Evolutionary conservation across 2,329 filamentous ascomycete species (phyloP), one percentile per base, ranked within the genome.

Genomic region (Fusarium sp.): DNA sequence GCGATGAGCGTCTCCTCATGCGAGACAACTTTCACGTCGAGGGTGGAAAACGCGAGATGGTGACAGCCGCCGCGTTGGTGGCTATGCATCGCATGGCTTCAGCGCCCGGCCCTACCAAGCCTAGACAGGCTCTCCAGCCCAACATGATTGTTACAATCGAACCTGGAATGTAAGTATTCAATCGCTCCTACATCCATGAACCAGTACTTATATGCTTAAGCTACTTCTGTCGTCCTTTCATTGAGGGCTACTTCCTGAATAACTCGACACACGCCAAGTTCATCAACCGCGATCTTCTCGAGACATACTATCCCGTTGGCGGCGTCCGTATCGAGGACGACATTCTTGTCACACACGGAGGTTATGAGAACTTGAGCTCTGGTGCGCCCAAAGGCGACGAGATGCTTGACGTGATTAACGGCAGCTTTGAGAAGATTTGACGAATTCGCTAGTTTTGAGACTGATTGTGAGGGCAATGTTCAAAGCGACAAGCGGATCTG

Each of bases 251-350:
- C 76, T 87, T 92, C 75, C 83, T 91, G 72, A 83, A 85, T 52
- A 83, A 87, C 61, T 80, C 84, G 3, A 80, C 82, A 57, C 88
- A 91, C 75, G 82, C 84, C 38, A 83, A 84, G 61, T 92, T 87
- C 72, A 90, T 96, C 74, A 85, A 94, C 78, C 81, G 82, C 69
- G 82, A 84, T 7, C 85, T 90, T 7, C 80, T 96, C 49, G 88
- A 89, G 63, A 82, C 81, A 66, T 95, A 91, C 77, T 95, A 92
- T 83, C 82, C 81, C 28, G 90, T 98, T 1, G 96, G 95, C 16
- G 96, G 96, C 34, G 93, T 97, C 28, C 87, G 96, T 46, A 97
- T 98, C 65, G 96, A 99, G 81, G 94, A 98, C 76, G 92, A 95
- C 77, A 86, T 98, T 38, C 83, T 96, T 23, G 89, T 98, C 47